Evolutionary conservation across 257 asterid species (phyloP).

Genomic region (Jacaranda copaia): DNA sequence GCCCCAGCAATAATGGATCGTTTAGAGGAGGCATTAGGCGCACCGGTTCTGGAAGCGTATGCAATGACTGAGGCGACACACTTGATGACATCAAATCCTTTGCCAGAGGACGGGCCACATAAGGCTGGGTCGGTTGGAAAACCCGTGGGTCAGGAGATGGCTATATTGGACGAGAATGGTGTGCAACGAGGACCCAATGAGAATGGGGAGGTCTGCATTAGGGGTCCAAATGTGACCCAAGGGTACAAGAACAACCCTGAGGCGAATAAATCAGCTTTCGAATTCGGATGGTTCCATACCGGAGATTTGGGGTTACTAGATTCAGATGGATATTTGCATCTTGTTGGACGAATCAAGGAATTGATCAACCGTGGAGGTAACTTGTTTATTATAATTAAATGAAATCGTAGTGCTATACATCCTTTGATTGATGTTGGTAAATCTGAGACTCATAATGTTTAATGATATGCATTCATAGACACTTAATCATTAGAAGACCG

Average conservation of each 20-base stretch:
- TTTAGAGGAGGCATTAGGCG: constrained; percentile 84
- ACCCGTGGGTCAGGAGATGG: constrained; percentile 96
- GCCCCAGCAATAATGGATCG: constrained; percentile 88
- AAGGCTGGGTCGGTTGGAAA: constrained; percentile 86
- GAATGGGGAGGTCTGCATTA: constrained; percentile 85
- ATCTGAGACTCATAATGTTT: too few species aligned
- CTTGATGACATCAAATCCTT: constrained; percentile 87
- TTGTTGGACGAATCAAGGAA: constrained; percentile 92
- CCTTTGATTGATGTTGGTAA: too few species aligned
- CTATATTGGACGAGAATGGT: constrained; percentile 72
- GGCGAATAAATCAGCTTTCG: constrained; percentile 80
- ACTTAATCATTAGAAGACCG: too few species aligned
- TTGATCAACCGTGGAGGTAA: constrained; percentile 96
- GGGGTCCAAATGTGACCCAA: constrained; percentile 83
- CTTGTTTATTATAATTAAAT: not conserved
- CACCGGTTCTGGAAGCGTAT: constrained; percentile 90
- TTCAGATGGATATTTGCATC: constrained; percentile 84
- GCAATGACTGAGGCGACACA: constrained; percentile 97
- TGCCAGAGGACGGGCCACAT: constrained; percentile 82
- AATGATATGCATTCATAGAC: too few species aligned
- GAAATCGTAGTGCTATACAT: too few species aligned
- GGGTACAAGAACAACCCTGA: constrained; percentile 89
- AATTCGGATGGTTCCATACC: constrained; percentile 89
- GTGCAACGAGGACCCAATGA: constrained; percentile 57
- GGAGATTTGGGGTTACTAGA: constrained; percentile 85